Base-by-base conservation (phyloP, 169 alveolate genomes). In the Plasmodium vivax region DNA sequence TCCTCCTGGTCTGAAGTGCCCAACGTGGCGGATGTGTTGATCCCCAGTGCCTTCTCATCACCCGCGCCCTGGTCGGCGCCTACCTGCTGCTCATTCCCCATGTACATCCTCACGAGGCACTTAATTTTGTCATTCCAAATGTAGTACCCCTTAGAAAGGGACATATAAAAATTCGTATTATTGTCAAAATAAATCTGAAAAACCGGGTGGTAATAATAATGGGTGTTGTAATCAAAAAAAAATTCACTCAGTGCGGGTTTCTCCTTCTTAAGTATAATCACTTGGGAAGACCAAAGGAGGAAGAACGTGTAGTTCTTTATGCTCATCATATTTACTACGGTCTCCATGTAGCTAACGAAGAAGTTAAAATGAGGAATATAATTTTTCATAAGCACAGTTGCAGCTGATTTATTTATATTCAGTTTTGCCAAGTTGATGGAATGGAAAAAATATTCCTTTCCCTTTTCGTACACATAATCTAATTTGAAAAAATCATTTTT, bases 91-190 rank as follows among this genome's bases (percentile, higher is more conserved):
- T 51, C 80, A 54, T 77, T 87, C n/a, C 71, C 94, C 83, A 71
- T 41, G 74, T 90, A 90, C 47, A 90, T 27, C 23, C 94, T 38
- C 2, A 93, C 77, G 10, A 96, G 95, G 8, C 95, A 83, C 30
- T 83, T 72, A 36, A 92, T 56, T 16, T 62, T 72, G 0, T 82
- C 96, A 83, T 96, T 95, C 97, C 97, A 96, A 2, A 85, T 75
- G 82, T 94, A 96, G 81, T 94, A 95, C 10, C 94, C 96, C 41
- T 95, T 96, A 9, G 96, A 34, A n/a, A 94, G 92, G 4, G 97
- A 94, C 93, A 96, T 93, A 91, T 95, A 96, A 95, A 93, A 95
- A 16, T 93, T 88, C n/a, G 95, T 96, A 5, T 94, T 96, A n/a
- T 96, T 95, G 77, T 96, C 98, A 88, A 94, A 96, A 82, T 95